Conservation (phyloP, 306 rosid genomes). For the Styphnolobium japonicum region DNA sequence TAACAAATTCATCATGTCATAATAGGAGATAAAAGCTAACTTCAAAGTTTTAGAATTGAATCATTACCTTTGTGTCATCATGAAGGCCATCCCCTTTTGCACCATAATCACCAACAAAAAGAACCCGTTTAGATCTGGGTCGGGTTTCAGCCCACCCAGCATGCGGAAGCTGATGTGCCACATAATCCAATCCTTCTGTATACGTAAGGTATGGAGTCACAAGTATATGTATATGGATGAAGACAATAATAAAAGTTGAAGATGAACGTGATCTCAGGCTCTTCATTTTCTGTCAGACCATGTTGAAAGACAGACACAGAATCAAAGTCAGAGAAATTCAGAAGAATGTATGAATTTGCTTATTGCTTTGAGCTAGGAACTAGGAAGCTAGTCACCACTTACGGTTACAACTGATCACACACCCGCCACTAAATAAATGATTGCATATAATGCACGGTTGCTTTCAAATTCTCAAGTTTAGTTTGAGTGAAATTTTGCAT, state of each 20-base stretch:
- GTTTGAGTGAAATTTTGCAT: neutral
- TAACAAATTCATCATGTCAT: neutral
- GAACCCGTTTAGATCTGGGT: constrained; percentile 33
- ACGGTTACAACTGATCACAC: neutral
- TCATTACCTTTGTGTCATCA: constrained; percentile 55
- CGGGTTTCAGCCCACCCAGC: neutral
- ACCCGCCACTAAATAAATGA: neutral
- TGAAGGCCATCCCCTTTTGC: constrained; percentile 55
- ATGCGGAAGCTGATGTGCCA: constrained; percentile 38
- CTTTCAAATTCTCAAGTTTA: neutral
- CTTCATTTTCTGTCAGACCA: constrained; percentile 19
- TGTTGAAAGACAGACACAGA: neutral
- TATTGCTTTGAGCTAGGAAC: too few relatives aligned
- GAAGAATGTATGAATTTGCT: neutral
- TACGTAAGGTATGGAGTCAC: neutral
- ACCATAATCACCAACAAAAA: constrained; percentile 50
- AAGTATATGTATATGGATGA: constrained; percentile 4
- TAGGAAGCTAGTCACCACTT: neutral
- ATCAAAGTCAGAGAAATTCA: neutral
- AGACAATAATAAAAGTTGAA: neutral
- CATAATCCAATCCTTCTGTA: constrained; percentile 33
- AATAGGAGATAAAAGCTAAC: neutral
- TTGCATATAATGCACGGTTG: neutral
- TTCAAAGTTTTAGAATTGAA: neutral
- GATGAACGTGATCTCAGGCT: constrained; percentile 12